These are phyloP conservation scores for Pythium phragmiticola DNA, from an alignment of 352 stramenopile genomes.

Conservation along the genomic window DNA sequence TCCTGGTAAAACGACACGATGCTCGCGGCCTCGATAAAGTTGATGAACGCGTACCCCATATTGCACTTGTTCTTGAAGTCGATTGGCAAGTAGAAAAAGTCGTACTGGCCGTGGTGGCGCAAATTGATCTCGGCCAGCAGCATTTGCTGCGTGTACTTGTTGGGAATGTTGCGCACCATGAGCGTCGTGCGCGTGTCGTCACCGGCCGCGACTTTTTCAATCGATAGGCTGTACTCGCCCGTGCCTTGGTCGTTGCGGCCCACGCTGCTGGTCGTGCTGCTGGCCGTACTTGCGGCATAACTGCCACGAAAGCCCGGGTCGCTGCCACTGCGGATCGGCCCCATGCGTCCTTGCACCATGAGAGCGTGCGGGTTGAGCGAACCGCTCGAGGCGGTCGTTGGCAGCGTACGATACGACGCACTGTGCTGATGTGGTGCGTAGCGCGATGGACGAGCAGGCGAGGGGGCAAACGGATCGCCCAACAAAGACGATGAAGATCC, in stretches of 20 bases:
- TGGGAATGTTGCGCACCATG: constrained; percentile 99
- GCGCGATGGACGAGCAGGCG: constrained; percentile 6
- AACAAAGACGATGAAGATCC: constrained; percentile 8
- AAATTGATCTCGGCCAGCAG: constrained; percentile 96
- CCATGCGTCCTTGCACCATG: constrained; percentile 6
- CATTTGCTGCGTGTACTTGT: constrained; percentile 99
- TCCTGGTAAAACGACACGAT: constrained; percentile 84
- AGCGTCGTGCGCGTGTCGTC: constrained; percentile 96
- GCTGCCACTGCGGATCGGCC: constrained; percentile 26
- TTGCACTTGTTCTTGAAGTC: constrained; percentile 99
- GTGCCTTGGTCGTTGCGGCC: constrained; percentile 65
- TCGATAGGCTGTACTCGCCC: constrained; percentile 75
- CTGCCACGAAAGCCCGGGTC: constrained; percentile 26
- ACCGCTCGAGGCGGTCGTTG: background rate
- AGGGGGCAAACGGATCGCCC: constrained; percentile 3
- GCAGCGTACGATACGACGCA: constrained; percentile 10
- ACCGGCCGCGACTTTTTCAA: constrained; percentile 74
- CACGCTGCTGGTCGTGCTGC: constrained; percentile 29
- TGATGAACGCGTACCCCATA: constrained; percentile 99
- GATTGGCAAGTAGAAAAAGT: constrained; percentile 99
- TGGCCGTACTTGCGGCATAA: constrained; percentile 32
- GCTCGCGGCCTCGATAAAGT: constrained; percentile 93
- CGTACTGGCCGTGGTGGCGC: constrained; percentile 90
- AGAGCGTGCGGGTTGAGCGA: constrained; percentile 1
- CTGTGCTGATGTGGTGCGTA: constrained; percentile 2